phyloP scores from a whole-genome alignment of 177 flowering plant genomes.

The Vitis hybrid region DNA sequence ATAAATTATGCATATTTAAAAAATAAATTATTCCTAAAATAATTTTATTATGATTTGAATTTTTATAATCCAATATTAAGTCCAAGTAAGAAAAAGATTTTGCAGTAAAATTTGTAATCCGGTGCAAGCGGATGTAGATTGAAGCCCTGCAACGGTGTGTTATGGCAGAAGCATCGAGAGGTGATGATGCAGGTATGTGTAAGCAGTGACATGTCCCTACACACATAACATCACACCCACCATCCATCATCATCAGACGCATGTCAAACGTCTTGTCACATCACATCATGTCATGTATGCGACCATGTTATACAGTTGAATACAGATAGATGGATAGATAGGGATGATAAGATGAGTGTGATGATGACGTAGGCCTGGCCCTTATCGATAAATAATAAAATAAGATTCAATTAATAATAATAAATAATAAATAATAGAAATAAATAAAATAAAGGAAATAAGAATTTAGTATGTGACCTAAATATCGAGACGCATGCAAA shows the following conservation, averaged over 20 bases:
- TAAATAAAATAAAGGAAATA: not conserved
- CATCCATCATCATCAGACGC: constrained; percentile 5
- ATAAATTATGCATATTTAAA: too few species aligned
- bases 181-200: not conserved
- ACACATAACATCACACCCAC: constrained; percentile 18
- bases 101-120: too few species aligned
- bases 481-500: constrained; percentile 75
- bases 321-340: too few species aligned
- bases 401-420: not conserved
- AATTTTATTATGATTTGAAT: too few species aligned
- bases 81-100: too few species aligned
- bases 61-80: too few species aligned
- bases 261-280: not conserved
- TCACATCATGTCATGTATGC: constrained; percentile 15
- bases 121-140: too few species aligned
- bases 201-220: constrained; percentile 7
- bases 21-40: too few species aligned
- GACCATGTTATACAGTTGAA: not conserved
- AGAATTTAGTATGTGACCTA: constrained; percentile 9
- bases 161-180: not conserved
- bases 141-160: too few species aligned
- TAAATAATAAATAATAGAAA: not conserved
- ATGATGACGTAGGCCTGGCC: constrained; percentile 6
- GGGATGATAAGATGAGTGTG: not conserved
- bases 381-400: not conserved